Percentiles rank a stretch among this genome's conserved stretches.
These are phyloP conservation scores for Xanthoceras sorbifolium DNA, from an alignment of 345 rosid species.

Conservation along the genomic window DNA sequence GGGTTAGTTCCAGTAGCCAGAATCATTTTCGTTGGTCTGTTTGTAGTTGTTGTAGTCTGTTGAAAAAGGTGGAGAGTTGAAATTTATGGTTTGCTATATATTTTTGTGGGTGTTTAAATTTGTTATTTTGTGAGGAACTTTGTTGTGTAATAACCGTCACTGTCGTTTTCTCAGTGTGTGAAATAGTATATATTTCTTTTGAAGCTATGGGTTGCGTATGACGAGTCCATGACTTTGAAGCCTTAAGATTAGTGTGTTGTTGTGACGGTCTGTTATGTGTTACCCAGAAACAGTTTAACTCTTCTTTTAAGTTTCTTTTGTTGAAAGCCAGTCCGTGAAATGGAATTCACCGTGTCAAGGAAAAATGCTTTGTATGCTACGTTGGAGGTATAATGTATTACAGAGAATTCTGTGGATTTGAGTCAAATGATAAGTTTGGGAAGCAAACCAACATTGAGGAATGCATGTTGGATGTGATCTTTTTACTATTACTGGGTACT, in stretches of 20 bases:
- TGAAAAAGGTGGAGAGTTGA: no score
- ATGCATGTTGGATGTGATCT: neutral
- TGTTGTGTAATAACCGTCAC: no score
- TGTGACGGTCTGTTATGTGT: neutral
- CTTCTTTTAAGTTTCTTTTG: no score
- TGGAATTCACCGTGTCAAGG: neutral
- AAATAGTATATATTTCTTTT: no score
- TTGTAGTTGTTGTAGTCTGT: neutral
- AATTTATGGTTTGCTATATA: no score
- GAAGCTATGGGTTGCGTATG: no score
- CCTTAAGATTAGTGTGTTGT: neutral
- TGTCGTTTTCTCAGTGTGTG: no score
- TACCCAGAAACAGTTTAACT: neutral
- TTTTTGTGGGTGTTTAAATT: no score
- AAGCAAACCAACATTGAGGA: neutral
- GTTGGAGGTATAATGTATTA: neutral
- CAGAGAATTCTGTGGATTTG: neutral
- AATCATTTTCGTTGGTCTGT: neutral
- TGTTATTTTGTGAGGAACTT: no score
- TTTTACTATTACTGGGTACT: neutral
- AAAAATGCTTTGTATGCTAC: neutral
- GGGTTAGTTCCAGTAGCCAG: neutral
- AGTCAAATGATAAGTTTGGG: neutral
- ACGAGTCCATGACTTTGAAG: neutral
- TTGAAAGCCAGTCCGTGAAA: neutral